These are phyloP conservation scores for Hyaloscypha bicolor DNA, from an alignment of 495 filamentous ascomycete genomes.

Conservation along the genomic window DNA sequence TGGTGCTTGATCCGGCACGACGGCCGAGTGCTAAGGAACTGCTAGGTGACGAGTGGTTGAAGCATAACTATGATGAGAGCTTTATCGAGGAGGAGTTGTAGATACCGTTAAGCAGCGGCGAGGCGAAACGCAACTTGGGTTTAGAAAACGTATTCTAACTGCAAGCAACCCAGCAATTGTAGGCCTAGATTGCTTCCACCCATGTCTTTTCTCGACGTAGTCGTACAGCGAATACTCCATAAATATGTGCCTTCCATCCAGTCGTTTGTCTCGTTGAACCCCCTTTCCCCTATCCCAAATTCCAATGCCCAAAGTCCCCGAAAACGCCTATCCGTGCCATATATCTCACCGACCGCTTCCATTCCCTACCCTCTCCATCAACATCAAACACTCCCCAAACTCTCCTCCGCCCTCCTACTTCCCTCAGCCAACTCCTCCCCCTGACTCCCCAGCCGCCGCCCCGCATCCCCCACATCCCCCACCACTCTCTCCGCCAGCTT, in stretches of 20 bases:
- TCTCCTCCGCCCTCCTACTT: constrained; percentile 48
- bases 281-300: not conserved
- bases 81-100: not conserved
- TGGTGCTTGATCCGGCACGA: not conserved
- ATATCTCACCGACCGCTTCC: not conserved
- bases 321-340: not conserved
- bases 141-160: not conserved
- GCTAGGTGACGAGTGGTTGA: not conserved
- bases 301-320: not conserved
- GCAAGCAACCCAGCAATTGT: not conserved
- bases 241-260: not conserved
- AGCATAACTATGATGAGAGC: not conserved
- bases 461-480: constrained; percentile 63
- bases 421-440: constrained; percentile 51
- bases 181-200: not conserved
- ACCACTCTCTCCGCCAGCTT: constrained; percentile 66
- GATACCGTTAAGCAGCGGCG: not conserved
- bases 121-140: not conserved
- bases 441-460: constrained; percentile 33
- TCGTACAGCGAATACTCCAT: not conserved
- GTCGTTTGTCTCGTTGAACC: not conserved
- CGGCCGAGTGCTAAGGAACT: not conserved
- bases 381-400: not conserved
- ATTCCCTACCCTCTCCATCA: not conserved
- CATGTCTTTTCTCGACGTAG: not conserved